A percentile compares a stretch with the other conserved stretches of the same genome.
phyloP scores from a whole-genome alignment of 2,329 filamentous ascomycete genomes.

The Talaromyces sp. region DNA sequence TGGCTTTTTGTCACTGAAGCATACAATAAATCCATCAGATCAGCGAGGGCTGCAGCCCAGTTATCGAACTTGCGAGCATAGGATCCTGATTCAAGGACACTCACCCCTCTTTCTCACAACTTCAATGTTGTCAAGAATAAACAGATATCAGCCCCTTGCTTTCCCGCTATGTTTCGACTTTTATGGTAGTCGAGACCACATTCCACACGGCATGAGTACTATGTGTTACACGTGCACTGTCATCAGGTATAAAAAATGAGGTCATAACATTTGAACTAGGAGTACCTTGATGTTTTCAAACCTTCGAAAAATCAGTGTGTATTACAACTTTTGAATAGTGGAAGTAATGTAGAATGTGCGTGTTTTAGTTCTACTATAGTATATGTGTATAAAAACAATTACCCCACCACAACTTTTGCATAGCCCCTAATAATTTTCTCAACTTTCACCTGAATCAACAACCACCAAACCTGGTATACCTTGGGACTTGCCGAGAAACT shows the following conservation, averaged over 20 bases:
- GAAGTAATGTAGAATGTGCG: background rate
- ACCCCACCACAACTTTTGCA: background rate
- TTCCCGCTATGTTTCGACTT: background rate
- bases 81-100: background rate
- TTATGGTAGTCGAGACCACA: background rate
- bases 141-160: background rate
- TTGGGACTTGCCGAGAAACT: background rate
- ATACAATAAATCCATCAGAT: background rate
- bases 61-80: background rate
- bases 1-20: background rate
- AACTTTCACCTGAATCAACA: background rate
- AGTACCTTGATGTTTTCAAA: no score
- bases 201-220: no score
- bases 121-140: no score
- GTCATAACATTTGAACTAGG: no score
- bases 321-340: background rate
- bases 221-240: no score
- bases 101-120: background rate
- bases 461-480: background rate
- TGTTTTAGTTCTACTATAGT: background rate
- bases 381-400: background rate
- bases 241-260: background rate
- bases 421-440: background rate
- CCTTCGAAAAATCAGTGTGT: background rate
- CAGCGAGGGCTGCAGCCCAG: background rate